Evolutionary conservation across 495 filamentous ascomycete genomes (phyloP), one percentile per base, ranked within the genome.

Genomic region (Penicillium riverlandense): DNA sequence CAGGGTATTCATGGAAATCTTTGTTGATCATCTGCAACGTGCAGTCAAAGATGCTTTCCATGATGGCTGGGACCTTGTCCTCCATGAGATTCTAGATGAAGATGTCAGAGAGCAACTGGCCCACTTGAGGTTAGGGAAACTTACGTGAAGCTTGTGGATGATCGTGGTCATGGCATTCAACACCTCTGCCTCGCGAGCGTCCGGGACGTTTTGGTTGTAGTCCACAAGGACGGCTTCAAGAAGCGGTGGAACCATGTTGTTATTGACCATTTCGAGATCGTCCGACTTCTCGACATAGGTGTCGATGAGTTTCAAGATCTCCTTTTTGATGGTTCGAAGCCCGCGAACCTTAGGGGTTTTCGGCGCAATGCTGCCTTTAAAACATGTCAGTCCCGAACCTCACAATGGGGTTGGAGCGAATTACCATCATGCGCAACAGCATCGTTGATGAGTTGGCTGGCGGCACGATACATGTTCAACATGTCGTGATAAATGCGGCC

Each of bases 1-100:
- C 92, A 0, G 92, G 92, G 63, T 94, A 99, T 61, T 99, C 92
- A 37, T 95, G 94, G 70, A 97, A 99, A 59, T 99, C 91, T 66
- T 97, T 99, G 78, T 97, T 99, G 71, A 99, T 97, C 92, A 99
- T 99, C 50, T 95, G 87, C 34, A 99, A 72, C 7, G 92, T 99
- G 69, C 92, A 97, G 64, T 96, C 91, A 60, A 99, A 99, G 13
- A 99, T 88, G 56, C 90, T 92, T 59, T 97, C 90, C 88, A 99
- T 95, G 61, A 97, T 96, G 35, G 82, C 82, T 0, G 90, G 88
- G 2, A 99, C 88, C 65, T 97, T 94, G 59, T 97, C 92, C 60
- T 96, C 90, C 94, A 97, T 97, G 55, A 95, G 73, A 48, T 77
- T 79, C 89, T 85, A 47, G 34, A 13, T 40, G 6, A 43, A 13